Conservation (phyloP, 2,329 filamentous ascomycete species). For the Daldinia sp. region DNA sequence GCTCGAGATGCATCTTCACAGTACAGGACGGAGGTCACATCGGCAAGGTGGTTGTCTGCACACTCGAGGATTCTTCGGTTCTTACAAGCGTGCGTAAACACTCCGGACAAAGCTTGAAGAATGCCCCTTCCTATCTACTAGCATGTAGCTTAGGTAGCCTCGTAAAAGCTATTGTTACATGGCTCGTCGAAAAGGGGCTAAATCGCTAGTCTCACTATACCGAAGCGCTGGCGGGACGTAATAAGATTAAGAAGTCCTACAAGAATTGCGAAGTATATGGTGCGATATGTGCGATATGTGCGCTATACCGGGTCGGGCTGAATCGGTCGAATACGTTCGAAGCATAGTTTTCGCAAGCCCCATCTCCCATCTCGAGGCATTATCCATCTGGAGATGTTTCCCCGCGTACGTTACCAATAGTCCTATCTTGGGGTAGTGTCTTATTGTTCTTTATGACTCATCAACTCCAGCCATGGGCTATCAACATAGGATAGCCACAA, state of each 20-base stretch:
- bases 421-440: not conserved
- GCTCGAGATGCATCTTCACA: conserved; percentile 44
- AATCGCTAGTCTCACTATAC: conserved; percentile 50
- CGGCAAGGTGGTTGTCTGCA: conserved; percentile 6
- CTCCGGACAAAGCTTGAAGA: not conserved
- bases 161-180: conserved; percentile 41
- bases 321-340: not conserved
- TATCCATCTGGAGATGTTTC: not conserved
- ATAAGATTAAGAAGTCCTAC: not conserved
- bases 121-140: conserved; percentile 42
- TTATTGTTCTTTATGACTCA: not conserved
- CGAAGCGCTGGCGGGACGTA: conserved; percentile 40
- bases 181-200: conserved; percentile 49
- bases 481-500: not conserved
- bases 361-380: not conserved
- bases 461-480: not conserved
- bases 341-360: conserved; percentile 27
- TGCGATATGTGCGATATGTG: conserved; percentile 29
- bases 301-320: conserved; percentile 23
- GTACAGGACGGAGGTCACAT: conserved; percentile 48
- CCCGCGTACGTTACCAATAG: not conserved
- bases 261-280: conserved; percentile 17
- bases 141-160: conserved; percentile 47
- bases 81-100: not conserved
- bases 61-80: not conserved